Evolutionary conservation across 371 early-diverging fungal genomes (phyloP).

Genomic region (Cokeromyces recurvatus): DNA sequence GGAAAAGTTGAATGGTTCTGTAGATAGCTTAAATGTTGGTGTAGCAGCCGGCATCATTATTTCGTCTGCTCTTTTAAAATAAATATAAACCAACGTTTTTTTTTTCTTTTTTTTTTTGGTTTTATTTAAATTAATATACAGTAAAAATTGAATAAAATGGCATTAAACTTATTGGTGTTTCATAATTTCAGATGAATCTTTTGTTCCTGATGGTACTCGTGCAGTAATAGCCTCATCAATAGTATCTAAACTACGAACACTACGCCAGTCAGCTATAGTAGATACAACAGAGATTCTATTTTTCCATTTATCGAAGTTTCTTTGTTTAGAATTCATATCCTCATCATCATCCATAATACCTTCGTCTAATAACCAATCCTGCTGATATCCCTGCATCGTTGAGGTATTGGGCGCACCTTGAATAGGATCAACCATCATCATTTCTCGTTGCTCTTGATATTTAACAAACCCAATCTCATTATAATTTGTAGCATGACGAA

Average conservation of each 20-base stretch:
- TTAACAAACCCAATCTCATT: constrained; percentile 32
- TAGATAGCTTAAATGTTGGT: constrained; percentile 63
- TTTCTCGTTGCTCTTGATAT: constrained; percentile 27
- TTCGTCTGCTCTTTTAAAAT: not conserved
- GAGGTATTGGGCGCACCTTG: no score
- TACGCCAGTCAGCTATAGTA: constrained; percentile 37
- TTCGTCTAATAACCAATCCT: constrained; percentile 21
- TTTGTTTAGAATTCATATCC: constrained; percentile 22
- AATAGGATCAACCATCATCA: constrained; percentile 23
- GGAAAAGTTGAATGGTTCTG: constrained; percentile 17
- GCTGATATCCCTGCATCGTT: not conserved
- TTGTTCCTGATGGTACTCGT: constrained; percentile 30
- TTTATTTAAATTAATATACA: not conserved
- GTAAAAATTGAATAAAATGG: not conserved
- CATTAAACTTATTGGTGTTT: not conserved
- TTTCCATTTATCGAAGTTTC: constrained; percentile 40
- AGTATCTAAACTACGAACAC: constrained; percentile 40
- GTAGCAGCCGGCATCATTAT: constrained; percentile 52
- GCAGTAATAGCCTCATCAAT: constrained; percentile 43
- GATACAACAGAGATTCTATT: constrained; percentile 45
- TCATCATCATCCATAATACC: constrained; percentile 21
- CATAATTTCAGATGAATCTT: constrained; percentile 13
- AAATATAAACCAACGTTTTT: not conserved
- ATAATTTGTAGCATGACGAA: constrained; percentile 47
- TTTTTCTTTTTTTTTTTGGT: no score